phyloP scores from a whole-genome alignment of 331 rosid genomes.

The Spiraea crenata region DNA sequence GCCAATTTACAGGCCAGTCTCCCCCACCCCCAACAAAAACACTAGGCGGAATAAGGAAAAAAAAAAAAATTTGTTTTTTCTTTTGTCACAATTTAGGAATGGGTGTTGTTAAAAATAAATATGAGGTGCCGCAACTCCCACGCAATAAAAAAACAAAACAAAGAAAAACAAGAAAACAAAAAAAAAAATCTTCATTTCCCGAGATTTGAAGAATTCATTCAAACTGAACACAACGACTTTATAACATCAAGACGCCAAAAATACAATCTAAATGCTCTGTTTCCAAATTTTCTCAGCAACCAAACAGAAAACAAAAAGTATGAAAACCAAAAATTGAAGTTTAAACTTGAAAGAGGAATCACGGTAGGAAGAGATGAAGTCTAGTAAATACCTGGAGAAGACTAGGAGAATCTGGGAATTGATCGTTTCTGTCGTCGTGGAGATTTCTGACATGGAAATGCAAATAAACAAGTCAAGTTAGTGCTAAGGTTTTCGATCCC shows the following conservation, averaged over 20 bases:
- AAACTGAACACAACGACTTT: neutral
- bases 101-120: neutral
- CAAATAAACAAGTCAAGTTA: no score
- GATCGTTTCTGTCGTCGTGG: neutral
- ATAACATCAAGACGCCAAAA: neutral
- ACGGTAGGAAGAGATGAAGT: neutral
- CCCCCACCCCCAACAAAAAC: no score
- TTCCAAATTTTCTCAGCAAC: neutral
- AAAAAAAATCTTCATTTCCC: slow-evolving; percentile 3
- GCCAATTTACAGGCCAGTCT: no score
- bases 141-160: slow-evolving; percentile 5
- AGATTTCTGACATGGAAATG: neutral
- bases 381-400: neutral
- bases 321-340: neutral
- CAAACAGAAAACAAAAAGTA: neutral
- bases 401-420: neutral
- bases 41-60: no score
- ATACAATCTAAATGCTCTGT: neutral
- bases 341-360: neutral
- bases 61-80: no score
- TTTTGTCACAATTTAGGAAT: neutral
- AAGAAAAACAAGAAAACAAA: neutral
- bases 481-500: no score
- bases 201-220: neutral
- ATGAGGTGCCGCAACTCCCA: slow-evolving; percentile 6